Base-by-base conservation (phyloP, 2,329 filamentous ascomycete genomes). In the Pseudopyrenochaeta lycopersici region DNA sequence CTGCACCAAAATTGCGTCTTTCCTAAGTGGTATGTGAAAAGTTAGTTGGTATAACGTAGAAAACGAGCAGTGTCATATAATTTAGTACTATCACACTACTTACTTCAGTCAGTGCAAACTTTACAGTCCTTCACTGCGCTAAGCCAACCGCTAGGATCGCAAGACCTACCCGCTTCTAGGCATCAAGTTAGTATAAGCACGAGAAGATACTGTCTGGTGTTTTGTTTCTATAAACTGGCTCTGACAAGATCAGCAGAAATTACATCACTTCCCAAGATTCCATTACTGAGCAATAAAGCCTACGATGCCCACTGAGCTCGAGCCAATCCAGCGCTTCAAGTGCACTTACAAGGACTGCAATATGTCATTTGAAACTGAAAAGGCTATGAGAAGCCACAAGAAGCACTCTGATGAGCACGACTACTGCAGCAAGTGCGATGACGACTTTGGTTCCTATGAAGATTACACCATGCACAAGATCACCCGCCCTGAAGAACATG, bases 341-440 rank as follows among this genome's bases (percentile, higher is more conserved):
- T 85, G 83, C 70, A 79, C 78, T 7, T 83, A 77, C 52, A 44
- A 68, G 2, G 66, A 76, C 44, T 87, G 85, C 73, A 56, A 64
- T 18, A 66, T 72, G 33, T 70, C 63, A 15, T 87, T 87, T 67
- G 58, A 72, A 7, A 79, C 74, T 0, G 66, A 72, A 10, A 73
- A 77, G 38, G 75, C 76, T 2, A 82, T 86, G 78, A 79, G 74
- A 44, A 66, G 66, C 2, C 85, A 87, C 74, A 86, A 86, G 65
- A 73, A 70, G 15, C 51, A 73, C 18, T 71, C 76, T 2, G 67
- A 76, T 1, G 69, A 76, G 9, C 80, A 82, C 52, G 72, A 78
- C 56, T 82, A 81, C 60, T 82, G 80, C 67, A 62, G 68, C 39
- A 76, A 74, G 46, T 82, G 80, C 66, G 68, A 81, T 33, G 59